Percentiles rank a stretch among this genome's conserved stretches.
phyloP scores from a whole-genome alignment of 2,329 filamentous ascomycete genomes.

The Colletotrichum horii region DNA sequence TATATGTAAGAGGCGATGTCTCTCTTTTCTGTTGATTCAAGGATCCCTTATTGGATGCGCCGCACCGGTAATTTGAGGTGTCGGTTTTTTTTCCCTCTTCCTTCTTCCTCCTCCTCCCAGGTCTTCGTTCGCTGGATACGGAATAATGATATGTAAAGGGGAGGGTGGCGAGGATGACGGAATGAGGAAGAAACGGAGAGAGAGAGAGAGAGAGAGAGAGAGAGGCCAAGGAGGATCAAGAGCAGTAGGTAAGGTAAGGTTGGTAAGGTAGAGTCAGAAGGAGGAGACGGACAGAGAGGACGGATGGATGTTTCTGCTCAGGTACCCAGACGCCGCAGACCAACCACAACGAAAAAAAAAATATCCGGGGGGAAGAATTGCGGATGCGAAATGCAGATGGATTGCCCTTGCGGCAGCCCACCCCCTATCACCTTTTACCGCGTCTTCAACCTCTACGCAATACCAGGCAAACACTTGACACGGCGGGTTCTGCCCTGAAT shows the following conservation, averaged over 20 bases:
- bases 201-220: neutral
- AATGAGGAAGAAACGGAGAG: neutral
- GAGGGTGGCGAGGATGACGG: constrained; percentile 10
- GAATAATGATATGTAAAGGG: neutral
- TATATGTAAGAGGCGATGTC: constrained; percentile 18
- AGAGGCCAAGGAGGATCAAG: constrained; percentile 3
- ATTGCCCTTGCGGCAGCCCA: neutral
- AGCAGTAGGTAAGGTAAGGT: neutral
- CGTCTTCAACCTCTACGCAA: neutral
- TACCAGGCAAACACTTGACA: neutral
- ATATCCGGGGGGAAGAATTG: neutral
- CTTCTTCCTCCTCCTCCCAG: neutral
- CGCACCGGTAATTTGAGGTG: neutral
- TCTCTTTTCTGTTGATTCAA: neutral
- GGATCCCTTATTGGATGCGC: neutral
- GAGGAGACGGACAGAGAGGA: neutral
- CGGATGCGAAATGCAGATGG: neutral
- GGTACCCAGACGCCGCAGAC: neutral
- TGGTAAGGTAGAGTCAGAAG: neutral
- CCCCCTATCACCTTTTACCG: neutral
- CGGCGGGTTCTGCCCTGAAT: neutral
- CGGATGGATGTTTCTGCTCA: neutral
- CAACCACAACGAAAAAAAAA: neutral
- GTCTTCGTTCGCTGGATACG: neutral
- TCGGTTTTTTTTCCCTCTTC: neutral